These are phyloP conservation scores for Rhodotorula sp. DNA, from an alignment of 1,284 basidiomycete genomes.

Conservation along the genomic window DNA sequence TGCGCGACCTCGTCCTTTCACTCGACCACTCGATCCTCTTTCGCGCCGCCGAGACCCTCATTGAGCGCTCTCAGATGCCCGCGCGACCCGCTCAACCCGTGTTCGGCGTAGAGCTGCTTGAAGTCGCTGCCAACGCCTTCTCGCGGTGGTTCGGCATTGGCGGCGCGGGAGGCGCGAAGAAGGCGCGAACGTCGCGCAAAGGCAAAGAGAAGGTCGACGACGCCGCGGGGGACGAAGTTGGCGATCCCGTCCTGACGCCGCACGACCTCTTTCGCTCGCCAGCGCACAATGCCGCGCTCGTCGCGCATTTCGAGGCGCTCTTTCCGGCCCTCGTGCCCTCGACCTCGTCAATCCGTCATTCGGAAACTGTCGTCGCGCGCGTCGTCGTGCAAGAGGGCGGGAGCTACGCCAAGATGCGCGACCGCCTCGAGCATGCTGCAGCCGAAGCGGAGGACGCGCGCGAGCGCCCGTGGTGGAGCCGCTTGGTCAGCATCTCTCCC, in stretches of 20 bases:
- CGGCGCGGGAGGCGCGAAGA: no score
- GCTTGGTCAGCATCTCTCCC: background rate
- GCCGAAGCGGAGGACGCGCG: background rate
- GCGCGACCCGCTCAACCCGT: background rate
- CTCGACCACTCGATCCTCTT: slow-evolving; percentile 13
- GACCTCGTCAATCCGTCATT: background rate
- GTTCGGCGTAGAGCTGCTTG: background rate
- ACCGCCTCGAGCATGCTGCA: slow-evolving; percentile 1
- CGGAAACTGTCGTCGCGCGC: background rate
- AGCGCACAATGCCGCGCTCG: slow-evolving; percentile 1
- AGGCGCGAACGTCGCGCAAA: background rate
- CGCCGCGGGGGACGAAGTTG: background rate
- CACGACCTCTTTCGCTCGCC: slow-evolving; percentile 22
- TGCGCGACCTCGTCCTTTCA: slow-evolving; percentile 13
- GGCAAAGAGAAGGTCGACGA: background rate
- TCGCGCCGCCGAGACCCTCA: background rate
- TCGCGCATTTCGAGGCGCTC: background rate
- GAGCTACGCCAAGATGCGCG: slow-evolving; percentile 6
- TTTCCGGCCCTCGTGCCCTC: background rate
- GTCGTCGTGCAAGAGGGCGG: slow-evolving; percentile 1
- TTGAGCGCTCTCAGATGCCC: background rate
- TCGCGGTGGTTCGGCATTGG: background rate
- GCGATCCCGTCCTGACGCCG: slow-evolving; percentile 2
- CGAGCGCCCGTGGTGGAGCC: background rate
- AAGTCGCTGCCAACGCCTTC: background rate